Base-by-base conservation (phyloP, 208 protist species). In the Novymonas esmeraldas region DNA sequence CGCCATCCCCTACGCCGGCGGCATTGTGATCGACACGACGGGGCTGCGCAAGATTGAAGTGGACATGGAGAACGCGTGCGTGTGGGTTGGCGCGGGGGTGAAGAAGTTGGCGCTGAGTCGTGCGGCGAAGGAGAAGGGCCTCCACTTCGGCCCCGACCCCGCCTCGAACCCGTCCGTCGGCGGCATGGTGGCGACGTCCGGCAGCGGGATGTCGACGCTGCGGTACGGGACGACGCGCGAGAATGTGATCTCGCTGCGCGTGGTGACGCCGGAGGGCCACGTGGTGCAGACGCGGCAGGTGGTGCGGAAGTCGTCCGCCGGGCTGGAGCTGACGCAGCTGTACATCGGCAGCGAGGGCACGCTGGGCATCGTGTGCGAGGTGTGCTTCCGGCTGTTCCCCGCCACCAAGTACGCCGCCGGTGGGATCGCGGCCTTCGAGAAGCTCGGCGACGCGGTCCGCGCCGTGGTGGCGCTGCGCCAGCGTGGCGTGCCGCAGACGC, bases 331-430 rank as follows among this genome's bases (percentile, higher is more conserved):
- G 38, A 97, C 89, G 41, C 79, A 87, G 65, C 76, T 98, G 36
- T 96, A 96, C 64, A 83, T 95, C 50, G 93, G 92, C 16, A 78
- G 73, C 14, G 95, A 98, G 68, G 95, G 92, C 29, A 97, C 93
- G 38, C 78, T 98, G 2, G 95, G 90, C 29, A 72, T 98, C 24
- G 67, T 96, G 34, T 87, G 81, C 13, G 92, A 97, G 68, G 66
- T 87, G 29, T 84, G 82, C 55, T 82, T 95, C 50, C 70, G 73
- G 18, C 64, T 96, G n/a, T 81, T 79, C 49, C 61, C 74, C 10
- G 16, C 79, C 18, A 80, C 80, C 0, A 69, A 72, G 61, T 78
- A 86, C 57, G 65, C 51, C 51, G 74, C 78, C 0, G 85, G 82
- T 39, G 82, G 67, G 11, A 58, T 79, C 44, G 79, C 73, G n/a